phyloP scores from a whole-genome alignment of 345 rosid genomes.

The Isatis tinctoria region DNA sequence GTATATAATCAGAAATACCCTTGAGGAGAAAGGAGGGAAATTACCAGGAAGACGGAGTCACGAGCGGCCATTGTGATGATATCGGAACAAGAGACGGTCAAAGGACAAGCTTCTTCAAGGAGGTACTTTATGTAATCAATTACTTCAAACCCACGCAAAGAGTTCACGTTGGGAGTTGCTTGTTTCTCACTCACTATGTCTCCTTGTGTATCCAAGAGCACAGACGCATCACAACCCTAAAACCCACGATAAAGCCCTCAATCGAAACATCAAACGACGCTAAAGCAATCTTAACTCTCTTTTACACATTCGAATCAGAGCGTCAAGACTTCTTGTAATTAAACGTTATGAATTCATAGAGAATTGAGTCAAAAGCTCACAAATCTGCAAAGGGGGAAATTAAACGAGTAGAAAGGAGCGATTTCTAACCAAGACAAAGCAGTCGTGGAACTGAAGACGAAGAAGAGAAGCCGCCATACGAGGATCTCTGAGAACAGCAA shows the following conservation, averaged over 20 bases:
- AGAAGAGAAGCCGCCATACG: slow-evolving; percentile 82
- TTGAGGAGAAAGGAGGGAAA: neutral
- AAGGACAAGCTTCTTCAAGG: slow-evolving; percentile 76
- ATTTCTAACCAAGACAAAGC: slow-evolving; percentile 61
- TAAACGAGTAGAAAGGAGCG: neutral
- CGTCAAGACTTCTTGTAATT: neutral
- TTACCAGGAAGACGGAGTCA: slow-evolving; percentile 54
- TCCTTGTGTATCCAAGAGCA: slow-evolving; percentile 57
- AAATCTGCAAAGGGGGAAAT: neutral
- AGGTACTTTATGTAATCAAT: slow-evolving; percentile 63
- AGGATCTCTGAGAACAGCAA: slow-evolving; percentile 62
- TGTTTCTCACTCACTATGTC: slow-evolving; percentile 67
- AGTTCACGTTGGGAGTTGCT: slow-evolving; percentile 63
- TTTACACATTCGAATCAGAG: neutral
- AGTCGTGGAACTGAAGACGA: slow-evolving; percentile 82
- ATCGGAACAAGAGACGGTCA: slow-evolving; percentile 74
- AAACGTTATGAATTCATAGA: neutral
- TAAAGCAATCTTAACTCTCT: neutral
- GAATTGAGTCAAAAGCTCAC: neutral
- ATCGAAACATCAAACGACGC: neutral
- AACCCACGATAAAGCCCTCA: neutral
- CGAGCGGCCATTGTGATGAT: slow-evolving; percentile 72
- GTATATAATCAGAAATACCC: neutral
- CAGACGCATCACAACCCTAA: slow-evolving; percentile 76
- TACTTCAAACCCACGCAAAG: slow-evolving; percentile 65